Conservation (phyloP, 2,329 filamentous ascomycete genomes). For the Hawksworthiomyces lignivorus region DNA sequence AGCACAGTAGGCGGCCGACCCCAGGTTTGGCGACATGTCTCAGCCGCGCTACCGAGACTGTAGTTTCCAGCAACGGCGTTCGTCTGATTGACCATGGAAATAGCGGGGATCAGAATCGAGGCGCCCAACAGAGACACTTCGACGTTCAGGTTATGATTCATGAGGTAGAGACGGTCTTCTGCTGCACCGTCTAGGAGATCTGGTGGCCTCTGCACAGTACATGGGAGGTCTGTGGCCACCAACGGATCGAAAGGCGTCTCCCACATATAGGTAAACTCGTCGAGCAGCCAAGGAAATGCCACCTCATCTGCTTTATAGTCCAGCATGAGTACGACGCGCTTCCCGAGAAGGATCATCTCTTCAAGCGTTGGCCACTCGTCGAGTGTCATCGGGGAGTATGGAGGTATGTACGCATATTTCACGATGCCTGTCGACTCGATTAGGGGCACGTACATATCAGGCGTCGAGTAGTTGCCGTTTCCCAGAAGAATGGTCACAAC, state of each 20-base stretch:
- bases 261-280: conserved; percentile 84
- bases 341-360: conserved; percentile 62
- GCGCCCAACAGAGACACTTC: conserved; percentile 60
- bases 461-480: conserved; percentile 67
- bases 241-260: conserved; percentile 77
- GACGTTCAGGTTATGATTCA: conserved; percentile 87
- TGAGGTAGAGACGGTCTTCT: conserved; percentile 63
- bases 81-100: conserved; percentile 60
- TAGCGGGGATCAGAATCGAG: conserved; percentile 63
- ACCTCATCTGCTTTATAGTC: conserved; percentile 79
- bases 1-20: conserved; percentile 66
- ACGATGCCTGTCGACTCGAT: conserved; percentile 66
- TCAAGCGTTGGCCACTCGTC: conserved; percentile 78
- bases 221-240: conserved; percentile 57
- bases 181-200: conserved; percentile 46
- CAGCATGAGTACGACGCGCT: conserved; percentile 72
- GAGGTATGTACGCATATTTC: conserved; percentile 66
- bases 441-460: conserved; percentile 56
- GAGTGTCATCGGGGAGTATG: conserved; percentile 60
- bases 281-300: conserved; percentile 72
- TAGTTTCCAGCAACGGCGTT: conserved; percentile 60
- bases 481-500: conserved; percentile 81
- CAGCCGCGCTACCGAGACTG: conserved; percentile 55
- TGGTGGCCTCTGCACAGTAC: conserved; percentile 69
- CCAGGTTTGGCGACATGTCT: conserved; percentile 58